Conservation (phyloP, 257 asterid genomes). For the Forsythia viridissima region DNA sequence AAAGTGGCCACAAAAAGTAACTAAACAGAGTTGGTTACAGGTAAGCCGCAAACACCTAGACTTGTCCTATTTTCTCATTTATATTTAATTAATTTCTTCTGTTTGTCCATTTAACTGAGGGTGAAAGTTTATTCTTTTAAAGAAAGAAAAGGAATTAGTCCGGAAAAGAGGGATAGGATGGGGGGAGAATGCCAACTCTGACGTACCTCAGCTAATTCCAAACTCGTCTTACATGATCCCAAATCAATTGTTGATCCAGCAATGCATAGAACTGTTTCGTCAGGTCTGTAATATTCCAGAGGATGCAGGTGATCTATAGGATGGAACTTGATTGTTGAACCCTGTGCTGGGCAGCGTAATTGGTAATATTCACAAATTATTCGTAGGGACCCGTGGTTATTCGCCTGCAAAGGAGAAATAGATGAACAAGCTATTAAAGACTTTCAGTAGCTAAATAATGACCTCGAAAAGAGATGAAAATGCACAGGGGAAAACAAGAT, state of each 20-base stretch:
- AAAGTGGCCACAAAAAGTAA: not conserved
- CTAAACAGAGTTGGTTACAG: not conserved
- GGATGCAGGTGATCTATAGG: constrained; percentile 96
- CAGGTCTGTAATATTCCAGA: constrained; percentile 79
- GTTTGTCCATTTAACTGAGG: not conserved
- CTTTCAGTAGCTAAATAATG: constrained; percentile 16
- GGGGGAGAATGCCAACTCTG: not conserved
- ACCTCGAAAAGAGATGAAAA: constrained; percentile 9
- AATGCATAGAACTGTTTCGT: constrained; percentile 64
- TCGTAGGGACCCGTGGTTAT: constrained; percentile 79
- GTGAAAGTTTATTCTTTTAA: constrained; percentile 1
- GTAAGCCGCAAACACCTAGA: not conserved
- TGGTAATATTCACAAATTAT: constrained; percentile 82
- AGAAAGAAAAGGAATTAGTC: not conserved
- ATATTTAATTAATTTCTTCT: not conserved
- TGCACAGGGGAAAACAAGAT: constrained; percentile 16
- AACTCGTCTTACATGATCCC: constrained; percentile 79
- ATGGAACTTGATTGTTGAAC: constrained; percentile 78
- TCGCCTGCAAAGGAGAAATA: constrained; percentile 55
- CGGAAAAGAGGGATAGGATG: constrained; percentile 1
- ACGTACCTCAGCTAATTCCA: constrained; percentile 92
- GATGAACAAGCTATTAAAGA: constrained; percentile 19
- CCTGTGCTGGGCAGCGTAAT: constrained; percentile 68
- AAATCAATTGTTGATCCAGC: constrained; percentile 85
- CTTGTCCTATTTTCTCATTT: not conserved